A percentile compares a stretch with the other conserved stretches of the same genome.
These are phyloP conservation scores for Entomortierella lignicola DNA, from an alignment of 192 early-diverging fungal genomes.

Conservation along the genomic window DNA sequence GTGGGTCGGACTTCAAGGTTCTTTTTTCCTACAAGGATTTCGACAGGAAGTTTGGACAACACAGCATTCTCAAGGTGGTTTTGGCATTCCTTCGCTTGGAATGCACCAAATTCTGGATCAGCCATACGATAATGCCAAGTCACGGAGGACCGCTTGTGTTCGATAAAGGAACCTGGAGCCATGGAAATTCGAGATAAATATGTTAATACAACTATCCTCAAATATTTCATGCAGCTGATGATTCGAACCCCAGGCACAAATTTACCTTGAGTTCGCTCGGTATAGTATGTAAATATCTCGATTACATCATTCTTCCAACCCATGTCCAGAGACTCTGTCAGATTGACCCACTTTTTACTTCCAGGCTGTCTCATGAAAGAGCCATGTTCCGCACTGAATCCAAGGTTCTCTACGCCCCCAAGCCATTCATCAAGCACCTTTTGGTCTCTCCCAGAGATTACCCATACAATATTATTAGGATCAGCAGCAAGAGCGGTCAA, in stretches of 20 bases:
- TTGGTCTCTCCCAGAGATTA: conserved; percentile 94
- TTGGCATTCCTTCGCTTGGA: conserved; percentile 98
- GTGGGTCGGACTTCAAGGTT: conserved; percentile 94
- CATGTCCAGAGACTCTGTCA: conserved; percentile 82
- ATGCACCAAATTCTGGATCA: conserved; percentile 94
- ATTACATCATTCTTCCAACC: conserved; percentile 94
- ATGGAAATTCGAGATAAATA: neutral
- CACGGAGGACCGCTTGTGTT: conserved; percentile 91
- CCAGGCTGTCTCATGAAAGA: conserved; percentile 90
- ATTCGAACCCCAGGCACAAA: neutral
- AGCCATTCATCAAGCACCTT: conserved; percentile 87
- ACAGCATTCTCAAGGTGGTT: conserved; percentile 94
- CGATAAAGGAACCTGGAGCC: conserved; percentile 76
- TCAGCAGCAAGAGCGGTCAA: conserved; percentile 77
- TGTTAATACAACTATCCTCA: neutral
- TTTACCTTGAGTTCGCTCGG: conserved; percentile 87
- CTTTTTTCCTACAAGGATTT: conserved; percentile 96
- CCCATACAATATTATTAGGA: conserved; percentile 86
- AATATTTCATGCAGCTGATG: neutral
- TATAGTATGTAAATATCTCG: conserved; percentile 94
- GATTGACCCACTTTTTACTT: conserved; percentile 77
- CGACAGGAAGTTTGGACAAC: conserved; percentile 94
- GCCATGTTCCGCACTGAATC: conserved; percentile 95
- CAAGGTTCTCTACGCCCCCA: conserved; percentile 78
- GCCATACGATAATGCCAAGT: conserved; percentile 98